Evolutionary conservation across 371 early-diverging fungal genomes (phyloP).

Genomic region (Rhizopus arrhizus): DNA sequence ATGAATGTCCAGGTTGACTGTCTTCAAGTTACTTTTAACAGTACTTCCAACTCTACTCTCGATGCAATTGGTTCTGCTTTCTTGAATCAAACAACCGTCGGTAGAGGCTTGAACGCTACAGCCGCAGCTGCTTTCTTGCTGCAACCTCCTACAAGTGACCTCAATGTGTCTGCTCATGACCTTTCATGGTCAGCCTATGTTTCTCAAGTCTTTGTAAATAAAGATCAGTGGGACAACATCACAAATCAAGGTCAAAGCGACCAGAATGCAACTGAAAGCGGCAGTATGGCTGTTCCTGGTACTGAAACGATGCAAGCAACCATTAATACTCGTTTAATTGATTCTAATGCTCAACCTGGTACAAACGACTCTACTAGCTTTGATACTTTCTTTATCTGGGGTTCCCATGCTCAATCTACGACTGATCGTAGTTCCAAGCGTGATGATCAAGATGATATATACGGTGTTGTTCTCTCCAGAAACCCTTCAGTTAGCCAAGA

Average conservation of each 20-base stretch:
- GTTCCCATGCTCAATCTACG: neutral
- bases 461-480: conserved; percentile 23
- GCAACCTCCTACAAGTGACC: conserved; percentile 9
- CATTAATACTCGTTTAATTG: conserved; percentile 24
- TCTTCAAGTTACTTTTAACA: conserved; percentile 16
- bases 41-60: conserved; percentile 14
- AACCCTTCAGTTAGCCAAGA: conserved; percentile 15
- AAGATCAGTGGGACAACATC: conserved; percentile 24
- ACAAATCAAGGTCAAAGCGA: conserved; percentile 13
- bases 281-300: conserved; percentile 19
- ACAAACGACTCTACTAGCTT: conserved; percentile 9
- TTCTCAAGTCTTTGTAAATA: conserved; percentile 30
- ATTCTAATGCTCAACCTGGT: conserved; percentile 24
- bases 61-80: conserved; percentile 19
- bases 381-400: conserved; percentile 31
- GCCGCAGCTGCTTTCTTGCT: conserved; percentile 20
- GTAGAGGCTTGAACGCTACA: conserved; percentile 20
- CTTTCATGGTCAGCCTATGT: conserved; percentile 20
- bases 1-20: conserved; percentile 22
- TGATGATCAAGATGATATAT: conserved; percentile 9
- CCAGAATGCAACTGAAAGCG: conserved; percentile 9
- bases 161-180: conserved; percentile 10
- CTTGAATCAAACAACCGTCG: conserved; percentile 7
- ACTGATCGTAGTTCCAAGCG: conserved; percentile 5
- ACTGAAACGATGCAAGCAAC: conserved; percentile 12